A percentile compares a stretch with the other conserved stretches of the same genome.
Conservation (phyloP, 352 stramenopile species). For the Thraustochytrium sp. region DNA sequence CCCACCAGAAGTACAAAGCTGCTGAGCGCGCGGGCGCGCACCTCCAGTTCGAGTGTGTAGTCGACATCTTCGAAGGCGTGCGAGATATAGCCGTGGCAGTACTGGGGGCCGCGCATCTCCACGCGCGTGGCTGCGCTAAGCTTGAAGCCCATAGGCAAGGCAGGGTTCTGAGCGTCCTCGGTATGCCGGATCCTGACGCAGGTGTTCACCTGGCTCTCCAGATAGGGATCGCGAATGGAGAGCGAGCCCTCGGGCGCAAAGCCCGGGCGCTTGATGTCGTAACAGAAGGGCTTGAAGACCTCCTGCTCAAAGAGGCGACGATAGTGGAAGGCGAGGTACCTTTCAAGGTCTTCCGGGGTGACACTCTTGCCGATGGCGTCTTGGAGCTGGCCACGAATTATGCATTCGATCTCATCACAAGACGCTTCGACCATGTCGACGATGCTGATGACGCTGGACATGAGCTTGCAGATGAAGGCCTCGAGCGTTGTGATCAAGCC, state of each 20-base stretch:
- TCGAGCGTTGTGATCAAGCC: background rate
- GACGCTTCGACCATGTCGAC: too few species aligned
- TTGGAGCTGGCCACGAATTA: slow-evolving; percentile 55
- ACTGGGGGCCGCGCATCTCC: slow-evolving; percentile 50
- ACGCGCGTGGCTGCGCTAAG: slow-evolving; percentile 53
- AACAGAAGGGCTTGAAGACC: slow-evolving; percentile 52
- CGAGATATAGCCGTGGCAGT: slow-evolving; percentile 52
- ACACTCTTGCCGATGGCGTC: slow-evolving; percentile 56
- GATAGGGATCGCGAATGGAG: slow-evolving; percentile 36
- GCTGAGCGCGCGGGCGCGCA: slow-evolving; percentile 64
- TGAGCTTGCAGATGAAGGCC: too few species aligned
- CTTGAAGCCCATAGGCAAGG: slow-evolving; percentile 44
- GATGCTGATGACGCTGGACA: too few species aligned
- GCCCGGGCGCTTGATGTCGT: slow-evolving; percentile 49
- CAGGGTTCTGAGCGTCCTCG: background rate
- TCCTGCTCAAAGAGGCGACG: slow-evolving; percentile 49
- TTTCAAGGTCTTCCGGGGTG: slow-evolving; percentile 51
- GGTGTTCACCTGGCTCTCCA: background rate
- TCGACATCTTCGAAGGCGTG: background rate
- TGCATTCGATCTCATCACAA: too few species aligned
- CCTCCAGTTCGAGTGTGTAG: slow-evolving; percentile 46
- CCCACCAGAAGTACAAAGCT: slow-evolving; percentile 64
- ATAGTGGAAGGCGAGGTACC: slow-evolving; percentile 55
- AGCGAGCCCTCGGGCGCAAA: slow-evolving; percentile 53
- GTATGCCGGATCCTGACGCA: background rate